These are phyloP conservation scores for Malania oleifera DNA, from an alignment of 164 flowering plant genomes.

Conservation along the genomic window DNA sequence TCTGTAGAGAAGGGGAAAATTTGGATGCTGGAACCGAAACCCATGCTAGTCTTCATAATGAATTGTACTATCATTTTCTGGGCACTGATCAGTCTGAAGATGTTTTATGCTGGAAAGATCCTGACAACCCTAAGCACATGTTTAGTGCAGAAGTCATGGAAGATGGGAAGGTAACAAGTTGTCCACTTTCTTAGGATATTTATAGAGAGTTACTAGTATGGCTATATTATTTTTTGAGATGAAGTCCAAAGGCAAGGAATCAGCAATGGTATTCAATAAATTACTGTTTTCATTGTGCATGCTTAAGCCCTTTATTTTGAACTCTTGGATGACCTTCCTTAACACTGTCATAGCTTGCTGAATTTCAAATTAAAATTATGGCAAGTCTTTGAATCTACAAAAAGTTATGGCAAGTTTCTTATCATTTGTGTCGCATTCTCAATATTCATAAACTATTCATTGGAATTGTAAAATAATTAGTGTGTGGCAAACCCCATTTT, in stretches of 20 bases:
- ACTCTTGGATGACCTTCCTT: no score
- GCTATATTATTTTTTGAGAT: background rate
- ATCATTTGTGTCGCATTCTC: no score
- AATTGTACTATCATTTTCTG: slow-evolving; percentile 77
- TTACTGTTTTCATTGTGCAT: background rate
- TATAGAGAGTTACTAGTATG: no score
- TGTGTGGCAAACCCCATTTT: no score
- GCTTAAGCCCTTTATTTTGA: no score
- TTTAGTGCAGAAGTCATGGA: slow-evolving; percentile 59
- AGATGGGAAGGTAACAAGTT: slow-evolving; percentile 83
- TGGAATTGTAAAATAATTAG: no score
- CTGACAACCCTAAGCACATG: slow-evolving; percentile 60
- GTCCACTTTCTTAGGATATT: background rate
- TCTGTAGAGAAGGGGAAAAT: slow-evolving; percentile 56
- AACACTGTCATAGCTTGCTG: no score
- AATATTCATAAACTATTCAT: no score
- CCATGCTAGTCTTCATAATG: slow-evolving; percentile 67
- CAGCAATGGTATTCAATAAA: background rate
- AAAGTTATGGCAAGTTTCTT: no score
- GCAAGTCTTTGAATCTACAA: no score
- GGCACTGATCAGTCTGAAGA: slow-evolving; percentile 91
- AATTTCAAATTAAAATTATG: no score
- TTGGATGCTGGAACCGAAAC: slow-evolving; percentile 97
- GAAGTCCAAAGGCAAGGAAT: background rate
- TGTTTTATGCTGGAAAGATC: slow-evolving; percentile 87